Conservation (phyloP, 495 filamentous ascomycete genomes). For the Lasiosphaeris hirsuta region DNA sequence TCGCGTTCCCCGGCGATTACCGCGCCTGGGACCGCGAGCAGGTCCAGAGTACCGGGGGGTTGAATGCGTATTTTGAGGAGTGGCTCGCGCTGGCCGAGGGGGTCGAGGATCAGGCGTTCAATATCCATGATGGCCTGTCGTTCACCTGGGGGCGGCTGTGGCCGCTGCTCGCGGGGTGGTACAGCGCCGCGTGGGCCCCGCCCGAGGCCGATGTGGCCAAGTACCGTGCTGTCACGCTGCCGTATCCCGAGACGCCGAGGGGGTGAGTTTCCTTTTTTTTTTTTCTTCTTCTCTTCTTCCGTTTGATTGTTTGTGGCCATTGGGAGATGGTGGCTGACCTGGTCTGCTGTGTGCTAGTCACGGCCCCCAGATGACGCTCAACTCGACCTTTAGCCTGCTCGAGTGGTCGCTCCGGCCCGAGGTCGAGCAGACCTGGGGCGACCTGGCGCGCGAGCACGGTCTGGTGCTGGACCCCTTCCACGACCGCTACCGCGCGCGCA, state of each 20-base stretch:
- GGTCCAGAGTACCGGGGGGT: conserved; percentile 35
- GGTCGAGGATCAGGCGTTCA: conserved; percentile 44
- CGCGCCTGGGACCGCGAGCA: conserved; percentile 40
- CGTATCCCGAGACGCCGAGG: conserved; percentile 20
- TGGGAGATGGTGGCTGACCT: not conserved
- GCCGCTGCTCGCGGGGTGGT: conserved; percentile 44
- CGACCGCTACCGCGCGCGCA: conserved; percentile 15
- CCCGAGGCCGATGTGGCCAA: conserved; percentile 26
- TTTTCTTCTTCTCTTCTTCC: not conserved
- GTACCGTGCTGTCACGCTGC: conserved; percentile 24
- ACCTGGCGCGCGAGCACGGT: conserved; percentile 16
- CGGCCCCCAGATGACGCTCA: conserved; percentile 34
- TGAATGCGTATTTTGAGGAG: conserved; percentile 49
- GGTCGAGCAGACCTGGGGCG: conserved; percentile 45
- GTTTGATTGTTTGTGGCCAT: too few species aligned
- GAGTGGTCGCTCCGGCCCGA: conserved; percentile 45
- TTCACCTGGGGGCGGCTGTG: conserved; percentile 47
- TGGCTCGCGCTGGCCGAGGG: conserved; percentile 44
- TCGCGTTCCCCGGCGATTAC: conserved; percentile 43
- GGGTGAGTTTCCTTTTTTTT: conserved; percentile 15
- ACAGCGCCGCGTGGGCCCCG: conserved; percentile 30
- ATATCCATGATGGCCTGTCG: conserved; percentile 39
- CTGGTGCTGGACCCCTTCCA: conserved; percentile 18
- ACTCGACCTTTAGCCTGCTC: conserved; percentile 36
- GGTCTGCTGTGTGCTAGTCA: conserved; percentile 23